phyloP scores from a whole-genome alignment of 2,329 filamentous ascomycete species.

The Claviceps fusiformis region DNA sequence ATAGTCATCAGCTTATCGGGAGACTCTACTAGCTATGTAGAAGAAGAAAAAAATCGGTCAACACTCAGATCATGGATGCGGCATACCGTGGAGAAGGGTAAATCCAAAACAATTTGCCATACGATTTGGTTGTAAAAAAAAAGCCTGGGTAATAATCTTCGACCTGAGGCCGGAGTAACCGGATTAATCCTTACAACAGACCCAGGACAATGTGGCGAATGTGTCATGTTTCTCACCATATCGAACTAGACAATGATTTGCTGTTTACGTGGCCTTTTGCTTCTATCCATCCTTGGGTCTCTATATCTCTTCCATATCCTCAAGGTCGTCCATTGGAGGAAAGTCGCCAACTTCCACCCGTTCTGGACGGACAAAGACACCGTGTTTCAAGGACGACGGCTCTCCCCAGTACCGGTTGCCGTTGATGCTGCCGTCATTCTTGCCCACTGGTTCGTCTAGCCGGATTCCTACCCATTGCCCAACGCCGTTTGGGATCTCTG shows the following conservation, averaged over 20 bases:
- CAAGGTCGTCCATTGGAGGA: conserved; percentile 55
- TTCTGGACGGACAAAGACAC: conserved; percentile 68
- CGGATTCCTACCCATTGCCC: conserved; percentile 61
- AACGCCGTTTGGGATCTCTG: conserved; percentile 53
- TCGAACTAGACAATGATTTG: background rate
- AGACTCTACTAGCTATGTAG: no score
- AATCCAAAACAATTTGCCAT: background rate
- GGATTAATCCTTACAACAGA: background rate
- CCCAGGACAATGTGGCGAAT: background rate
- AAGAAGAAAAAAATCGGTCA: no score
- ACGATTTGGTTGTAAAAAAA: background rate
- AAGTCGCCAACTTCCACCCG: conserved; percentile 66
- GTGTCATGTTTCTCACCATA: background rate
- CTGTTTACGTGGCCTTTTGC: background rate
- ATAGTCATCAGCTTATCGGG: no score
- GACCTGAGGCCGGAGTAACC: background rate
- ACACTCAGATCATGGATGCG: no score
- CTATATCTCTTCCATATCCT: conserved; percentile 64
- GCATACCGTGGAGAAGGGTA: no score
- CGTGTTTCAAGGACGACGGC: conserved; percentile 51
- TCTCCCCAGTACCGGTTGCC: conserved; percentile 56
- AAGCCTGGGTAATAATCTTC: no score
- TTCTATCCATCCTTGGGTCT: background rate
- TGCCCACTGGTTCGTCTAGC: conserved; percentile 68
- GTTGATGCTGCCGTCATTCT: conserved; percentile 66